These are phyloP conservation scores for Parathielavia hyrcaniae DNA, from an alignment of 495 filamentous ascomycete genomes.

Conservation along the genomic window DNA sequence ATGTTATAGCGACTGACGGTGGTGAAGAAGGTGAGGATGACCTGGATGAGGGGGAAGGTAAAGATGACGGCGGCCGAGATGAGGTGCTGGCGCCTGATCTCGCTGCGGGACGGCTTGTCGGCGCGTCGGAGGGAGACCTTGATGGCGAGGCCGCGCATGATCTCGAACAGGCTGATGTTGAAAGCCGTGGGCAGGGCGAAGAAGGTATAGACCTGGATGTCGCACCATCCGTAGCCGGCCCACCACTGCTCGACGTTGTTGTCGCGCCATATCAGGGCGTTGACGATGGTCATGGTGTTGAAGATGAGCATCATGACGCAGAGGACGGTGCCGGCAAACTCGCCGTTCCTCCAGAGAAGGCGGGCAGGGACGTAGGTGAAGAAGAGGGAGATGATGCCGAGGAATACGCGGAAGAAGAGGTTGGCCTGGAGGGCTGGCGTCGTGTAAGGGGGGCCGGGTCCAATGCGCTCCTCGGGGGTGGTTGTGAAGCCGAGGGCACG, in stretches of 20 bases:
- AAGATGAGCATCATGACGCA: conserved; percentile 57
- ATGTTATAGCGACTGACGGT: conserved; percentile 67
- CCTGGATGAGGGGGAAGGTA: conserved; percentile 56
- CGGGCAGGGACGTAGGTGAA: conserved; percentile 51
- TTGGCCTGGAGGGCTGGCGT: conserved; percentile 33
- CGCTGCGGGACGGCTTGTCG: conserved; percentile 43
- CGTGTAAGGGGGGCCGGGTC: conserved; percentile 27
- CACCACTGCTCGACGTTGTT: conserved; percentile 65
- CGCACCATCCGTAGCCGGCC: conserved; percentile 71
- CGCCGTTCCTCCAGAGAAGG: conserved; percentile 53
- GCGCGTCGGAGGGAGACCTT: conserved; percentile 59
- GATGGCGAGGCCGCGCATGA: conserved; percentile 71
- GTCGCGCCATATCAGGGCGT: conserved; percentile 73
- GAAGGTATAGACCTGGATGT: conserved; percentile 65
- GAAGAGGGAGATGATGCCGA: conserved; percentile 53
- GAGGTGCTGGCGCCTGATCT: conserved; percentile 48
- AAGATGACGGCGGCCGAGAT: conserved; percentile 66
- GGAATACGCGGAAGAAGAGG: conserved; percentile 40
- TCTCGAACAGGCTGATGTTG: conserved; percentile 59
- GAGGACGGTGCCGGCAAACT: conserved; percentile 56
- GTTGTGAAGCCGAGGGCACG: conserved; percentile 19
- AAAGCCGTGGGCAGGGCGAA: conserved; percentile 51
- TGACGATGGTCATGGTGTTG: conserved; percentile 66
- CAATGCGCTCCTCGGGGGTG: conserved; percentile 23
- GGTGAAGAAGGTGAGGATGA: conserved; percentile 62